A percentile compares a stretch with the other conserved stretches of the same genome.
These are phyloP conservation scores for Candida silvicultrix DNA, from an alignment of 805 yeast genomes.

Conservation along the genomic window DNA sequence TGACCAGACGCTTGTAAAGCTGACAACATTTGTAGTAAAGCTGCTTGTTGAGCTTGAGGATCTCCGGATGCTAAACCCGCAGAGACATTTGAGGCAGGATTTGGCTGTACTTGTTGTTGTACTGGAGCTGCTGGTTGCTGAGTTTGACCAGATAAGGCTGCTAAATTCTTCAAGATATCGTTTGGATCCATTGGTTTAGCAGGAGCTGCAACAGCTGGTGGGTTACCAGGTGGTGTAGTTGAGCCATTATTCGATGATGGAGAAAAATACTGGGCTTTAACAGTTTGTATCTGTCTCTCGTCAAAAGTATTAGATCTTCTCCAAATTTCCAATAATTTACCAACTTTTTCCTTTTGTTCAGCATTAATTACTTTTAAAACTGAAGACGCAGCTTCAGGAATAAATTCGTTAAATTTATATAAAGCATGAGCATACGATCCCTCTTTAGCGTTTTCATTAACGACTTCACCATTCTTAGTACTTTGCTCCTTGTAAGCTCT, in stretches of 20 bases:
- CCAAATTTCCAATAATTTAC: conserved; percentile 91
- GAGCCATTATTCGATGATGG: conserved; percentile 28
- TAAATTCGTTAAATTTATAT: conserved; percentile 52
- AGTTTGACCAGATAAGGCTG: conserved; percentile 34
- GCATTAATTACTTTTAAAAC: conserved; percentile 49
- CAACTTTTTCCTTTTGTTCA: conserved; percentile 65
- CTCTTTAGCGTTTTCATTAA: conserved; percentile 45
- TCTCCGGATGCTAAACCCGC: conserved; percentile 19
- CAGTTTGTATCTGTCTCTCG: conserved; percentile 43
- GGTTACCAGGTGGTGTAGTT: conserved; percentile 59
- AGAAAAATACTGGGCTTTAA: conserved; percentile 53
- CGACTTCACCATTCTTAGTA: conserved; percentile 42
- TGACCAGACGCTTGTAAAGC: conserved; percentile 25
- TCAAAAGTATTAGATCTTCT: conserved; percentile 75
- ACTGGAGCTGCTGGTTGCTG: conserved; percentile 4
- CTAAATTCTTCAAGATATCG: conserved; percentile 63
- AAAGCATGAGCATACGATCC: conserved; percentile 77
- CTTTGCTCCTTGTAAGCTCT: conserved; percentile 80
- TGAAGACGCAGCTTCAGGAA: conserved; percentile 58
- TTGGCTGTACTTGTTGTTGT: conserved; percentile 5
- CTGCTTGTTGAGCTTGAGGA: conserved; percentile 32
- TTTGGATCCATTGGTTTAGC: conserved; percentile 42
- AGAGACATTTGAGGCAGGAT: conserved; percentile 12
- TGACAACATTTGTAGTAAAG: conserved; percentile 33
- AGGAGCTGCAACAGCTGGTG: conserved; percentile 37